Evolutionary conservation across 2,329 filamentous ascomycete genomes (phyloP), one percentile per base, ranked within the genome.

Genomic region (Venturia aucupariae): DNA sequence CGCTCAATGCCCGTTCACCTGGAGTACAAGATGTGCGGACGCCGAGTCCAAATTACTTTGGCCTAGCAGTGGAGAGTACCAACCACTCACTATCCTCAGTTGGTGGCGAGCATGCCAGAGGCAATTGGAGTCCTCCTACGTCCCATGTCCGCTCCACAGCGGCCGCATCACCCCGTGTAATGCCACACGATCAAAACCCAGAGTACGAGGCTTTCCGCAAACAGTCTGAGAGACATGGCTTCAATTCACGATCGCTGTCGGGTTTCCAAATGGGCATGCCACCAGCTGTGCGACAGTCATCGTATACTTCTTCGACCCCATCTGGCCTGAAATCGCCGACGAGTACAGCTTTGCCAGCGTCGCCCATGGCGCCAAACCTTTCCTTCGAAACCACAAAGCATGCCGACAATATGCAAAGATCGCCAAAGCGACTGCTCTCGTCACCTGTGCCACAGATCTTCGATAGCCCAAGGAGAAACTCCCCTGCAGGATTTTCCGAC

Each of bases 11-110:
- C 35, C 38, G 48, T n/a, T 63, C 62, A 38, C 62, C 62, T 63
- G 41, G 35, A 15, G 2, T 51, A 39, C 24, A 35, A 41, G 32
- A 46, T 39, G 46, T 39, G 6, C 44, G 62, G 22, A 54, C 48
- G 3, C 48, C 62, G 13, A 93, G 90, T 72, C 90, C 91, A 15
- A 95, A 92, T 73, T 96, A 96, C 75, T 96, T 96, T 73, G 90
- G 89, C 64, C 84, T 95, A 66, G 80, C 86, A 38, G 78, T 90
- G 67, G 86, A 91, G 65, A 74, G 84, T 24, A 75, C 78, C 57
- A 80, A 76, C 64, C 86, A 90, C 67, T 80, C 83, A 30, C 82
- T 86, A 67, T 86, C 87, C 63, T 88, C 87, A 2, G 79, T 76
- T 67, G 76, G 77, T 30, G 83, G 81, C 4, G 80, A 81, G 41